Base-by-base conservation (phyloP, 768 basidiomycete genomes). In the Pholiota molesta region DNA sequence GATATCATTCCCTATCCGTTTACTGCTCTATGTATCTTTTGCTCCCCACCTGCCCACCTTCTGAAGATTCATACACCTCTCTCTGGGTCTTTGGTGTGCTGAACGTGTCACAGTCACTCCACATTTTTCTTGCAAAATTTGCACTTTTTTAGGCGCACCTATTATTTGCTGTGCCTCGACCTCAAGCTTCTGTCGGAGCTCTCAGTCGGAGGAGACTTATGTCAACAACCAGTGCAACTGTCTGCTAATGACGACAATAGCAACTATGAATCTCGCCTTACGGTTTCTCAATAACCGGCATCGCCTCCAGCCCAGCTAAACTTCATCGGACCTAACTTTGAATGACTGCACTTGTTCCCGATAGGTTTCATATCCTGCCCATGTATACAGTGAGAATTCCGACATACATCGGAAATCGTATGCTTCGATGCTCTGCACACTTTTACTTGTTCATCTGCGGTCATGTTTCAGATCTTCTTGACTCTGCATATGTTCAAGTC, bases 241-340 rank as follows among this genome's bases (percentile, higher is more conserved):
- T 33, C 28, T 57, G 56, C 44, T 44, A 40, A 57, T 57, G 56
- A 57, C 56, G 56, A 45, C 42, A 44, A 45, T 42, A 44, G 40
- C 44, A 33, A 26, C n/a, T 26, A 6, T 47, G 33, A 9, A 49
- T 47, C 56, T 57, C 42, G 21, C 17, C n/a, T 10, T 17, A 19
- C 42, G 56, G 40, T 19, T 16, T 35, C n/a, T n/a, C 44, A 47
- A 35, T 57, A 29, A 57, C 56, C 56, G 56, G 56, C 42, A 47
- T 29, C 29, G 42, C 42, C 42, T 55, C 14, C 21, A 39, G 42
- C 7, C 31, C 31, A 31, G 42, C n/a, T n/a, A 9, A 21, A 2
- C 19, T 17, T 17, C 42, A 7, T 44, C 42, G 42, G 42, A 40
- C 39, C 39, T 16, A n/a, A n/a, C 39, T 40, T 40, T 14, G 39